These are phyloP conservation scores for Takashimella koratensis DNA, from an alignment of 1,284 basidiomycete genomes.

Conservation along the genomic window DNA sequence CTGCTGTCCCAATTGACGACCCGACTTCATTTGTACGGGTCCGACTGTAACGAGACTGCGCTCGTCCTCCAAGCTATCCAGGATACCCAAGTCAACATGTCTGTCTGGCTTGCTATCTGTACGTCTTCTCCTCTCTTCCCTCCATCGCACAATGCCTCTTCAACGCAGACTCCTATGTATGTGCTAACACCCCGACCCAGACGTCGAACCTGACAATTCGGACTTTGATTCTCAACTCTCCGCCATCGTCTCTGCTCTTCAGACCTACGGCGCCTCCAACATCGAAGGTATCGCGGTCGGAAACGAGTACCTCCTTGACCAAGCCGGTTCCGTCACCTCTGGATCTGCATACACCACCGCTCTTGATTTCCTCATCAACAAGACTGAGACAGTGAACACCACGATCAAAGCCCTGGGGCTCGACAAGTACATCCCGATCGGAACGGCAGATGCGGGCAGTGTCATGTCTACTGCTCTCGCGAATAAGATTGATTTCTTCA, in stretches of 20 bases:
- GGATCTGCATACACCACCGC: conserved; percentile 34
- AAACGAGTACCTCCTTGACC: conserved; percentile 78
- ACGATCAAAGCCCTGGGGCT: conserved; percentile 54
- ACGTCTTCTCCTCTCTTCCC: conserved; percentile 10
- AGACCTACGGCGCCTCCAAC: conserved; percentile 72
- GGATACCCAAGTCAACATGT: conserved; percentile 82
- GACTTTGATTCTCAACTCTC: conserved; percentile 71
- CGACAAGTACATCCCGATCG: conserved; percentile 62
- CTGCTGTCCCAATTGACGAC: conserved; percentile 47
- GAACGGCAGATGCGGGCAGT: conserved; percentile 85
- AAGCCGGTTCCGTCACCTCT: conserved; percentile 22
- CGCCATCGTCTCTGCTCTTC: conserved; percentile 58
- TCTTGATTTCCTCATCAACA: conserved; percentile 56
- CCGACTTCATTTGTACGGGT: conserved; percentile 44
- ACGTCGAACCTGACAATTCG: conserved; percentile 59
- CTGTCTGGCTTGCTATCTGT: conserved; percentile 79
- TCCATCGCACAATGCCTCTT: too few relatives aligned
- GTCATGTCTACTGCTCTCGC: conserved; percentile 74
- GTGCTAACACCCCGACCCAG: conserved; percentile 16
- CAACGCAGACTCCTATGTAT: not conserved
- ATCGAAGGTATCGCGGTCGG: conserved; percentile 60
- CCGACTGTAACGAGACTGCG: conserved; percentile 55
- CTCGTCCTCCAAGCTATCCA: conserved; percentile 71
- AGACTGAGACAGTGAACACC: conserved; percentile 63
- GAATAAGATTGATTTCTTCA: conserved; percentile 63